Evolutionary conservation across 2,329 filamentous ascomycete genomes (phyloP), one percentile per base, ranked within the genome.

Genomic region (Aspergillus fischeri): DNA sequence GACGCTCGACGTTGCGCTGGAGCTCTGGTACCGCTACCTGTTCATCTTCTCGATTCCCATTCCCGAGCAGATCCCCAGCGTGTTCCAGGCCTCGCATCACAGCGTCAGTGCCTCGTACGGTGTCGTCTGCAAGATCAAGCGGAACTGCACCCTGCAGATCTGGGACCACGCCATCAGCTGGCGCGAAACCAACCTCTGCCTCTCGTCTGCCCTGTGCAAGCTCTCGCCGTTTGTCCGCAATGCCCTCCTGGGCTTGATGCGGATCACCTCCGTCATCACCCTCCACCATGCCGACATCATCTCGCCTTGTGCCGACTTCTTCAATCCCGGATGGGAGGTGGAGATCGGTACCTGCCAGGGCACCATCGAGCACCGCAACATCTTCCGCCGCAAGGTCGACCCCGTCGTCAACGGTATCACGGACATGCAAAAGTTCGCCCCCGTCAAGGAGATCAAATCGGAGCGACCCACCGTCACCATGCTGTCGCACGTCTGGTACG

Each of bases 341-440:
- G 84, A 86, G 63, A 81, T 86, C 27, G 84, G 84, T 42, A 85
- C 82, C 11, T 78, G 79, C 54, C 79, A 84, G 62, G 83, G 84
- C 20, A 75, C 75, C 17, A 76, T 85, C 44, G 79, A 81, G 55
- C 83, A 84, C 64, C 79, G 82, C 58, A 83, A 83, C 57, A 75
- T 77, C 8, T 86, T 85, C 74, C 75, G 74, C 49, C 78, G 83
- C 52, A 86, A 86, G 66, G 82, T 87, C 47, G 84, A 86, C 60
- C 84, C 85, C 1, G 83, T 87, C 38, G 83, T 86, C 61, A 87
- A 87, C 64, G 84, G 84, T 52, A 86, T 87, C 61, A 81, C 81
- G 51, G 82, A 87, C 65, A 86, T 85, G 82, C 82, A 83, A 50
- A 82, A 82, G 57, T 87, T 87, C 67, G 72, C 81, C 35, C 84